Percentiles rank a stretch among this genome's conserved stretches.
Conservation (phyloP, 2,329 filamentous ascomycete species). For the Botrytis sinoallii region DNA sequence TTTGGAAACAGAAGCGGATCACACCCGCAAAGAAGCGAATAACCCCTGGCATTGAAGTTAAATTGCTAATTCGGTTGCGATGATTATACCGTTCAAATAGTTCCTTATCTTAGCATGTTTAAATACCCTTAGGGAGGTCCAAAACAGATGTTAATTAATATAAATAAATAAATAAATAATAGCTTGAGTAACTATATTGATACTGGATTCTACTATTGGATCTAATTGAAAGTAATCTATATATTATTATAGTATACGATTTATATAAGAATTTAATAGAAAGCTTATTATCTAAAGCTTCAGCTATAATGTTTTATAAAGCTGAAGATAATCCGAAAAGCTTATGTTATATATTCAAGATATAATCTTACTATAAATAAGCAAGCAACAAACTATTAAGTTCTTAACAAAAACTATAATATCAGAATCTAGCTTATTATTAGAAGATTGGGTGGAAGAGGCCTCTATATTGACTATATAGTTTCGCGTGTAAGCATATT, state of each 20-base stretch:
- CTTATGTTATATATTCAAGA: slow-evolving; percentile 19
- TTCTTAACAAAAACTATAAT: slow-evolving; percentile 20
- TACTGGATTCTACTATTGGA: slow-evolving; percentile 34
- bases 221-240: slow-evolving; percentile 40
- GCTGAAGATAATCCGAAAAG: slow-evolving; percentile 25
- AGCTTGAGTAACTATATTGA: slow-evolving; percentile 41
- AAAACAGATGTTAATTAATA: too few species aligned
- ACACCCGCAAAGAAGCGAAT: too few species aligned
- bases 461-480: too few species aligned
- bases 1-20: too few species aligned
- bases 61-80: too few species aligned
- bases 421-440: slow-evolving; percentile 22
- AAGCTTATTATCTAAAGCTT: slow-evolving; percentile 22
- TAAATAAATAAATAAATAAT: too few species aligned
- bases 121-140: too few species aligned
- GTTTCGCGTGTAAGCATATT: too few species aligned
- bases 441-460: too few species aligned
- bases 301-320: slow-evolving; percentile 23
- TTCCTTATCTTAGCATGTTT: too few species aligned
- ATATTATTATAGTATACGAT: slow-evolving; percentile 30
- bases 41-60: too few species aligned
- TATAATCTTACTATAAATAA: slow-evolving; percentile 20
- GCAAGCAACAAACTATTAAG: slow-evolving; percentile 18
- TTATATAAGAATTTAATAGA: slow-evolving; percentile 22
- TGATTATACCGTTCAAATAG: too few species aligned